These are phyloP conservation scores for Trametes cingulata DNA, from an alignment of 768 basidiomycete species.

Conservation along the genomic window DNA sequence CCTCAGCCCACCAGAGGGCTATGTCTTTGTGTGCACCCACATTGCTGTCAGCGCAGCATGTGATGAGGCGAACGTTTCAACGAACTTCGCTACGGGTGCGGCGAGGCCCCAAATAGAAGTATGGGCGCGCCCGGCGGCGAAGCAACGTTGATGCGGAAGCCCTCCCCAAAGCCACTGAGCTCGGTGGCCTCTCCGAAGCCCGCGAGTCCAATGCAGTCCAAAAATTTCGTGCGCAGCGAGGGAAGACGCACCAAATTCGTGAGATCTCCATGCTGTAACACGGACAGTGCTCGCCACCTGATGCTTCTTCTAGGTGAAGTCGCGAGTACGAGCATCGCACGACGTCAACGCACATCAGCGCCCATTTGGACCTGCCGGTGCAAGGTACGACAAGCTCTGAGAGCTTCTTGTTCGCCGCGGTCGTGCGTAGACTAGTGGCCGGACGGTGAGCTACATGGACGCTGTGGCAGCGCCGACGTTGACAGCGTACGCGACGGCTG, in stretches of 20 bases:
- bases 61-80: too few species aligned
- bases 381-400: too few species aligned
- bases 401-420: too few species aligned
- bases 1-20: too few species aligned
- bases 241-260: background rate
- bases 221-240: background rate
- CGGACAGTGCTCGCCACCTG: background rate
- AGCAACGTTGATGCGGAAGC: background rate
- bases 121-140: background rate
- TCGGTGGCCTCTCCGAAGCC: background rate
- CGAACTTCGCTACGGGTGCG: too few species aligned
- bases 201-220: background rate
- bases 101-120: background rate
- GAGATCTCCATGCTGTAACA: background rate
- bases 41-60: too few species aligned
- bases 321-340: background rate
- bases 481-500: conserved; percentile 2
- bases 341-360: background rate
- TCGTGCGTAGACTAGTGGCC: background rate
- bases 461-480: background rate
- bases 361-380: background rate
- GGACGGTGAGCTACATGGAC: background rate
- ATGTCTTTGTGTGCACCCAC: too few species aligned
- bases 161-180: background rate
- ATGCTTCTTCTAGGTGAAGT: background rate